These are phyloP conservation scores for Corylus americana DNA, from an alignment of 306 rosid species.

Conservation along the genomic window DNA sequence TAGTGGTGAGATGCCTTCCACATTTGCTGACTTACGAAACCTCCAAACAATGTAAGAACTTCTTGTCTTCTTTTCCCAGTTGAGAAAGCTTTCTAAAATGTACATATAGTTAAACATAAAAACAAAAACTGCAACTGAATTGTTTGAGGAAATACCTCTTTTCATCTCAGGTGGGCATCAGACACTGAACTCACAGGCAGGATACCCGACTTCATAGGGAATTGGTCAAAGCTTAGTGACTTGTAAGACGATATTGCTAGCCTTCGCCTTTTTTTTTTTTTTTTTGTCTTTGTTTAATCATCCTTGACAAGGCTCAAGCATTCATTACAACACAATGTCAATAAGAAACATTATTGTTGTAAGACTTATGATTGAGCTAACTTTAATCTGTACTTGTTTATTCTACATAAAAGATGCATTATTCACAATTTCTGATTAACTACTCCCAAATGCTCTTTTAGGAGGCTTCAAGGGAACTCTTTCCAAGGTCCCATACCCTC, in stretches of 20 bases:
- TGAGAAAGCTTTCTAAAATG: background rate
- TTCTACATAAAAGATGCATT: constrained; percentile 1
- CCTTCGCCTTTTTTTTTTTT: background rate
- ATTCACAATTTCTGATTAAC: background rate
- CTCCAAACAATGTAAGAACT: constrained; percentile 55
- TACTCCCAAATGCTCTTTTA: constrained; percentile 26
- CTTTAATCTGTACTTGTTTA: background rate
- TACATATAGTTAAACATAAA: background rate
- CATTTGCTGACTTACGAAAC: constrained; percentile 58
- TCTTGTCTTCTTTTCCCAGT: constrained; percentile 1
- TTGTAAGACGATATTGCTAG: constrained; percentile 53
- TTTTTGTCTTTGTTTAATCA: background rate
- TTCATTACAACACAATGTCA: background rate
- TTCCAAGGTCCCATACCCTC: constrained; percentile 70
- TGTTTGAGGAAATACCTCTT: background rate
- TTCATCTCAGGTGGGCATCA: constrained; percentile 68
- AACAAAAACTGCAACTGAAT: background rate
- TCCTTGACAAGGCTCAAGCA: background rate
- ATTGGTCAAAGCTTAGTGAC: constrained; percentile 50
- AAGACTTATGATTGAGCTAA: background rate
- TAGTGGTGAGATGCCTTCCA: constrained; percentile 73
- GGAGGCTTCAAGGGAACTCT: constrained; percentile 88
- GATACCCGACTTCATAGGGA: constrained; percentile 79
- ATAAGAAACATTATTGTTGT: background rate
- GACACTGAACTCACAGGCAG: constrained; percentile 58